These are phyloP conservation scores for Sisymbrium irio DNA, from an alignment of 345 rosid genomes.

Conservation along the genomic window DNA sequence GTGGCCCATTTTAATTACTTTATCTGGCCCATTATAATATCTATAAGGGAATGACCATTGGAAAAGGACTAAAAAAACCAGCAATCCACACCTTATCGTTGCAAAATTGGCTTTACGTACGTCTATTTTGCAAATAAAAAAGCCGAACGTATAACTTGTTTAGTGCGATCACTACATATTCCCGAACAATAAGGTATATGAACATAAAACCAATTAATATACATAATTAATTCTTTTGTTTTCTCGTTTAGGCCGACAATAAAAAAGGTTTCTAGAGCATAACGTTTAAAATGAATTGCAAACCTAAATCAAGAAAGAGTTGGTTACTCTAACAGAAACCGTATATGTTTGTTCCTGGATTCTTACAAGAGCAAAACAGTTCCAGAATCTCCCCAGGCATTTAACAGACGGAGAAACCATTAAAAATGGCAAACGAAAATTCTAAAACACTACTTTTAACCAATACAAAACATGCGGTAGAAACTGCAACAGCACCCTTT, in stretches of 20 bases:
- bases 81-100: no score
- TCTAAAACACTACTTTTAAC: slow-evolving; percentile 15
- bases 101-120: no score
- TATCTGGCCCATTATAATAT: no score
- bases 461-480: slow-evolving; percentile 4
- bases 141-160: background rate
- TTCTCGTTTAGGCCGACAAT: background rate
- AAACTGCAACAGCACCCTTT: background rate
- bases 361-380: background rate
- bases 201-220: background rate
- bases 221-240: background rate
- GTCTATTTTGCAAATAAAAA: no score
- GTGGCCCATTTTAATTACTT: no score
- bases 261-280: background rate
- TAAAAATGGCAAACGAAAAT: background rate
- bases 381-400: slow-evolving; percentile 2
- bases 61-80: no score
- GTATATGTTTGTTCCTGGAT: background rate
- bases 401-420: background rate
- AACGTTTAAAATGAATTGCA: background rate
- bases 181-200: background rate
- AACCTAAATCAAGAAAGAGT: slow-evolving; percentile 22
- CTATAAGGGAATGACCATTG: no score
- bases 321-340: slow-evolving; percentile 25
- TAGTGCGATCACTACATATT: background rate